Base-by-base conservation (phyloP, 768 basidiomycete genomes). In the Austroboletus eburneus region DNA sequence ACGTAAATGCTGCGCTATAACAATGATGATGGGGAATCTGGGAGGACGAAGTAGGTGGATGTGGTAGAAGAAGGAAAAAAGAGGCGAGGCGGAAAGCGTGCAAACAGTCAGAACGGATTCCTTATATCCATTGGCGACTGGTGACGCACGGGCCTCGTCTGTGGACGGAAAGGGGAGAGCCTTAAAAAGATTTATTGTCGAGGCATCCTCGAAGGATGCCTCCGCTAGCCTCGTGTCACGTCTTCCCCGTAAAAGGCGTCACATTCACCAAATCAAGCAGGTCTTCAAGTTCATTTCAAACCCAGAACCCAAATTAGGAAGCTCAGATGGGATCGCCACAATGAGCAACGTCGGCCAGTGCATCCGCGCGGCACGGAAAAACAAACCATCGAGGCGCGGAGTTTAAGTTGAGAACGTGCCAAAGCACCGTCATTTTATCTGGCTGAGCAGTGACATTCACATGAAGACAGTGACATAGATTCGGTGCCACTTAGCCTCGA, bases 131-230 rank as follows among this genome's bases (percentile, higher is more conserved):
- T 50, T 42, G 45, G 23, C 13, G 52, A 47, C 37, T 22, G 27
- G 52, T 50, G 58, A 59, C 61, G 64, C 64, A 65, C 64, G 59
- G 57, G 50, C 66, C 65, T 48, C 1, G 13, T 48, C 52, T 42
- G 27, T 34, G 49, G 30, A 45, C 50, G 52, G 62, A 54, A 66
- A 47, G 50, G 38, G 30, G 33, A 16, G 35, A 36, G 25, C 64
- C 58, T 16, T 30, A 42, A 41, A 29, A 21, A 39, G 49, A n/a
- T n/a, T n/a, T n/a, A 61, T 52, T 29, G 46, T 45, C 53, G 37
- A 57, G 53, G 55, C 48, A 56, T 57, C 39, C 53, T 52, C 30
- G 48, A 50, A 65, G 62, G 22, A 52, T 42, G 30, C 51, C 58
- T 58, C 52, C 50, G 61, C 41, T 58, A 37, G 34, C 44, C 13